Evolutionary conservation across 306 rosid genomes (phyloP).

Genomic region (Corylus heterophylla): DNA sequence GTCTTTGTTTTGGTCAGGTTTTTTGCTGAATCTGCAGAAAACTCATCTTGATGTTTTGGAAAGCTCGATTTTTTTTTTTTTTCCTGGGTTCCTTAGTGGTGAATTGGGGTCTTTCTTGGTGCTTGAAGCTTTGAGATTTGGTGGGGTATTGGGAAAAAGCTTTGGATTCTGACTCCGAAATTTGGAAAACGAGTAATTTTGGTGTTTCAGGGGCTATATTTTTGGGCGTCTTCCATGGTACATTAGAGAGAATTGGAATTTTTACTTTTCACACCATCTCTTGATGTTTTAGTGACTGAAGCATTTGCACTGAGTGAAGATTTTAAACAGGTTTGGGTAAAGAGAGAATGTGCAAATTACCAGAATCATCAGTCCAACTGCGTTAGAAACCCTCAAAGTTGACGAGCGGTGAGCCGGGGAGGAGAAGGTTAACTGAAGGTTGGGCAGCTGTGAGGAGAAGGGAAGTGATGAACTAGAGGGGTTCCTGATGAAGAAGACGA

Average conservation of each 20-base stretch:
- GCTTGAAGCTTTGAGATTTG: slow-evolving; percentile 17
- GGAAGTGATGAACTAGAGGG: too few relatives aligned
- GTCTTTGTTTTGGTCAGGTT: too few relatives aligned
- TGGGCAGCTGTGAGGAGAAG: too few relatives aligned
- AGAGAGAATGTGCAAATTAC: slow-evolving; percentile 27
- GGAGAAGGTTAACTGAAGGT: too few relatives aligned
- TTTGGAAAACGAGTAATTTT: slow-evolving; percentile 15
- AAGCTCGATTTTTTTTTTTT: too few relatives aligned
- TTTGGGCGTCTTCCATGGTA: slow-evolving; percentile 24
- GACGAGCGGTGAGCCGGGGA: too few relatives aligned
- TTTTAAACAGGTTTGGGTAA: slow-evolving; percentile 15
- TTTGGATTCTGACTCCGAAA: neutral
- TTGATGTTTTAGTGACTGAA: slow-evolving; percentile 37
- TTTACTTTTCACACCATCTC: slow-evolving; percentile 19
- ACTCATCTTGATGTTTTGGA: too few relatives aligned
- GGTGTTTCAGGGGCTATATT: slow-evolving; percentile 22
- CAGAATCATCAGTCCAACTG: slow-evolving; percentile 35
- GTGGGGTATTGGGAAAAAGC: slow-evolving; percentile 3
- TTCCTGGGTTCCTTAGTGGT: too few relatives aligned
- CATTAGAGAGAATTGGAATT: slow-evolving; percentile 27
- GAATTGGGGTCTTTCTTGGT: neutral
- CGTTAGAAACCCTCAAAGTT: slow-evolving; percentile 15
- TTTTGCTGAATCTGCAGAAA: too few relatives aligned
- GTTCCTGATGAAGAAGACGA: too few relatives aligned
- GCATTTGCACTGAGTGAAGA: slow-evolving; percentile 17